Evolutionary conservation across 2,329 filamentous ascomycete species (phyloP), one percentile per base, ranked within the genome.

Genomic region (Dryadomyces quercus-mongolicae): DNA sequence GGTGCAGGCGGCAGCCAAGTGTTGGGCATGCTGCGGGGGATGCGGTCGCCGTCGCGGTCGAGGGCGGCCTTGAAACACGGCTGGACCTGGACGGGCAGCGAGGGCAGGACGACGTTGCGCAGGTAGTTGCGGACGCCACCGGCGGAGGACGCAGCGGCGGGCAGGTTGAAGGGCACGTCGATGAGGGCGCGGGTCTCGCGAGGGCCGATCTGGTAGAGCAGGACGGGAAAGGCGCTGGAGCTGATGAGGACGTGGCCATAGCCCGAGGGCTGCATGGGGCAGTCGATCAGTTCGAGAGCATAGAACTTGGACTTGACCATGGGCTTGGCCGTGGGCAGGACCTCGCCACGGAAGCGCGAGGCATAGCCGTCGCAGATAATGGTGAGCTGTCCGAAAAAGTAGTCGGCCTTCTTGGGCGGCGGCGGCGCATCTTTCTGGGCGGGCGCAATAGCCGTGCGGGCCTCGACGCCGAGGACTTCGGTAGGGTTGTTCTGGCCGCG

Each of bases 161-260:
- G 82, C 2, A 88, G 75, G 63, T 85, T 81, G 34, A 85, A 80
- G 5, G 92, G 92, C 13, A 97, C 82, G 67, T 97, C 91, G 63
- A 97, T 81, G 21, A 98, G 79, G 13, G 86, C 87, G 60, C 93
- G 83, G 1, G 93, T 98, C 72, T 97, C 93, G 71, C 86, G 91
- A 5, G 88, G 86, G 65, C 93, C 92, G 66, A 98, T 98, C 71
- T 97, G 93, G 74, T 98, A 98, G 56, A 98, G 80, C 22, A 98
- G 82, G 38, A 95, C 82, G 0, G 93, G 92, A 57, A 68, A 75
- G 48, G 81, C 78, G 59, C 88, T 80, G 36, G 51, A 34, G 62
- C 85, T 85, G 58, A 98, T 86, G 54, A 96, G 76, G 60, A 98
- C 92, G 68, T 95, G 90, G 20, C 92, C 93, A 66, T 88, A 88